These are phyloP conservation scores for Phytophthora fragariaefolia DNA, from an alignment of 352 stramenopile genomes.

Conservation along the genomic window DNA sequence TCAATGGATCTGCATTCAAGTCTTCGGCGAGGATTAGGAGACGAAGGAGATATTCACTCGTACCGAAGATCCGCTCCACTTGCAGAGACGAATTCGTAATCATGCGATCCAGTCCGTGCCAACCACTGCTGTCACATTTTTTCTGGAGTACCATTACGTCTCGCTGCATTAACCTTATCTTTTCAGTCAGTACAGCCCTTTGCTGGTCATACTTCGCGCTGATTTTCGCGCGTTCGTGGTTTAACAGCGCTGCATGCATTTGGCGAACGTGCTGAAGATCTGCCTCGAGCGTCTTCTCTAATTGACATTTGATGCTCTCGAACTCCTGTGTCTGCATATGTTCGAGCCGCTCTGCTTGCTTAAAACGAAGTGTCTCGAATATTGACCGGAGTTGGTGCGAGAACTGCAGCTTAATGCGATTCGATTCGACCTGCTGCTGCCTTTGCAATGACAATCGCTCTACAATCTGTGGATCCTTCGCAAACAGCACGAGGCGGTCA, in stretches of 20 bases:
- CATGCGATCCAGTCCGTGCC: conserved; percentile 64
- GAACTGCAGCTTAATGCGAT: conserved; percentile 55
- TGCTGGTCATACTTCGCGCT: conserved; percentile 67
- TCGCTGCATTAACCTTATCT: conserved; percentile 51
- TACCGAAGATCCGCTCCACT: conserved; percentile 73
- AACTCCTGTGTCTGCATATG: conserved; percentile 43
- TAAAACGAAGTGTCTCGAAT: conserved; percentile 51
- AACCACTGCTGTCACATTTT: conserved; percentile 54
- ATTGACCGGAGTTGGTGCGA: conserved; percentile 55
- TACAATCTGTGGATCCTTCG: conserved; percentile 69
- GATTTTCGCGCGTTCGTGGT: conserved; percentile 68
- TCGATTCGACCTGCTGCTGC: conserved; percentile 60
- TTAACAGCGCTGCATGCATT: conserved; percentile 65
- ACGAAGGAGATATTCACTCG: conserved; percentile 74
- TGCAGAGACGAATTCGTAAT: conserved; percentile 59
- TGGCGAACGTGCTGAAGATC: conserved; percentile 68
- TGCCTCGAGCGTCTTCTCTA: conserved; percentile 60
- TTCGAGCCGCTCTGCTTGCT: conserved; percentile 51
- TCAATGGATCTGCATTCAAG: conserved; percentile 62
- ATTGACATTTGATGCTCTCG: conserved; percentile 45
- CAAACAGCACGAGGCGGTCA: conserved; percentile 68
- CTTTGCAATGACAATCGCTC: conserved; percentile 55
- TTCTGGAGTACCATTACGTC: conserved; percentile 57
- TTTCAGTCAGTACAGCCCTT: conserved; percentile 39
- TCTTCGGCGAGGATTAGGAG: conserved; percentile 81